Evolutionary conservation across 2,329 filamentous ascomycete species (phyloP).

Genomic region (Fusarium sacchari): DNA sequence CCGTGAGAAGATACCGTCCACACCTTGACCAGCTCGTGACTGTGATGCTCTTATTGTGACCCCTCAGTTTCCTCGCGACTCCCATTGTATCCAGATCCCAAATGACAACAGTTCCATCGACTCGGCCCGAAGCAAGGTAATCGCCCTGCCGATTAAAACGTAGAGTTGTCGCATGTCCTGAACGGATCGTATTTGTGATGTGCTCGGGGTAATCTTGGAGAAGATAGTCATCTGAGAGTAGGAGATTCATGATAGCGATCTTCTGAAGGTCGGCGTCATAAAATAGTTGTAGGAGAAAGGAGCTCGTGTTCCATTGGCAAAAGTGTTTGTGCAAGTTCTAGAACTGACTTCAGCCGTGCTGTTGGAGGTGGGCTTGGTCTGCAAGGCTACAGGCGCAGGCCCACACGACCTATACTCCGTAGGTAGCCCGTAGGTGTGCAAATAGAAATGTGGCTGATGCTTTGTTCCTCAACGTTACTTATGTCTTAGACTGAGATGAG

Average conservation of each 20-base stretch:
- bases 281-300: conserved; percentile 3
- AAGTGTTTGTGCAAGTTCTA: conserved; percentile 28
- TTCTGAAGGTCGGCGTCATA: not conserved
- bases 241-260: conserved; percentile 61
- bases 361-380: conserved; percentile 33
- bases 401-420: conserved; percentile 8
- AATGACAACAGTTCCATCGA: conserved; percentile 93
- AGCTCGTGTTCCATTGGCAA: conserved; percentile 35
- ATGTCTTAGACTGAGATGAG: not conserved
- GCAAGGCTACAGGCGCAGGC: conserved; percentile 48
- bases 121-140: conserved; percentile 91
- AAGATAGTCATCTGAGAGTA: conserved; percentile 71
- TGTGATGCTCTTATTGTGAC: conserved; percentile 93
- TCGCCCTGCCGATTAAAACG: conserved; percentile 96
- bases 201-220: conserved; percentile 89
- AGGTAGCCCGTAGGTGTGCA: conserved; percentile 37
- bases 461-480: not conserved
- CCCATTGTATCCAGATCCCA: conserved; percentile 99
- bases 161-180: conserved; percentile 71
- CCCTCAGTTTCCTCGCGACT: conserved; percentile 90
- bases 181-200: conserved; percentile 86
- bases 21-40: conserved; percentile 95
- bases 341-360: conserved; percentile 41
- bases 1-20: conserved; percentile 89
- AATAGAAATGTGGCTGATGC: conserved; percentile 25